Conservation (phyloP, 768 basidiomycete species). For the Mycena rebaudengoi region DNA sequence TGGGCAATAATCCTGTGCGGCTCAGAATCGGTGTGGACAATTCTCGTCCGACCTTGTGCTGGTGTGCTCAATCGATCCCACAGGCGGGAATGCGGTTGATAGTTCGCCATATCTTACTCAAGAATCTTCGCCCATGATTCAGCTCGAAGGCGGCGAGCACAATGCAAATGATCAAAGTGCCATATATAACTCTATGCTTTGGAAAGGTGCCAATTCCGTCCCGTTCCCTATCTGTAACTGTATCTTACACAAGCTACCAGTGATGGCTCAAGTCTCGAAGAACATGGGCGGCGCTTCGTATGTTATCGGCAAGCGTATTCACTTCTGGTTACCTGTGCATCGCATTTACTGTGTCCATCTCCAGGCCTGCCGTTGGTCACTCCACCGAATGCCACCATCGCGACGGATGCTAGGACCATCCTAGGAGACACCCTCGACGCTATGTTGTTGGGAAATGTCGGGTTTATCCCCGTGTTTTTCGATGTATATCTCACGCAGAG, state of each 20-base stretch:
- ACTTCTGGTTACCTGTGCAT: conserved; percentile 7
- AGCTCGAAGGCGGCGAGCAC: conserved; percentile 41
- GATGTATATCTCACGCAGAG: too few species aligned
- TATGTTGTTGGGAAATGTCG: conserved; percentile 59
- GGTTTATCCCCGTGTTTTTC: too few species aligned
- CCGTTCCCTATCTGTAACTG: too few species aligned
- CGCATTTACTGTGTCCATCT: too few species aligned
- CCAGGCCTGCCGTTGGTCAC: conserved; percentile 22
- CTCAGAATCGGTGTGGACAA: conserved; percentile 59
- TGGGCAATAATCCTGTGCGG: conserved; percentile 52
- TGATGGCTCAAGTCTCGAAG: conserved; percentile 49
- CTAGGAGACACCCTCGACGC: conserved; percentile 53
- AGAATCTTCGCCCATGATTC: conserved; percentile 52
- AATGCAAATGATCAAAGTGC: conserved; percentile 58
- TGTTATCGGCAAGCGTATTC: conserved; percentile 39
- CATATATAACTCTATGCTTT: conserved; percentile 55
- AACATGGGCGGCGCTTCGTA: conserved; percentile 38
- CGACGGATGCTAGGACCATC: conserved; percentile 44
- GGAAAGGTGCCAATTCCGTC: too few species aligned
- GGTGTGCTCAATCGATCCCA: neutral
- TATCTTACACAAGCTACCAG: too few species aligned
- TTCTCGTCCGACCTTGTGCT: too few species aligned
- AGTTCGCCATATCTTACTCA: conserved; percentile 51
- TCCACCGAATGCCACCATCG: conserved; percentile 17
- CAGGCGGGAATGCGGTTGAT: conserved; percentile 38